Base-by-base conservation (phyloP, 176 grass and related monocot genomes). In the Paspalum vaginatum region DNA sequence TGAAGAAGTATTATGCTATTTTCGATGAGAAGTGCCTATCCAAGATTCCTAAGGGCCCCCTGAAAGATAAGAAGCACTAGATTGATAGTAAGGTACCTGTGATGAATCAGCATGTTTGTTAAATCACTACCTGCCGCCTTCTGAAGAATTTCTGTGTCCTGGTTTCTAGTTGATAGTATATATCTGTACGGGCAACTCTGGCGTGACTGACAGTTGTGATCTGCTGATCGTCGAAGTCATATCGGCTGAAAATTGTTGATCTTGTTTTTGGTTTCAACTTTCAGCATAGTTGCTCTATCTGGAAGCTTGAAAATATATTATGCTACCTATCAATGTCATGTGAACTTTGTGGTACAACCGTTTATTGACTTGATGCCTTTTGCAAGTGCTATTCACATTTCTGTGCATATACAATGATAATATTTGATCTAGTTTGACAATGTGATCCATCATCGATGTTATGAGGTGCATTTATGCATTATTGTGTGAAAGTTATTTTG, bases 21-120 rank as follows among this genome's bases (percentile, higher is more conserved):
- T 55, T 92, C 9, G 81, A 98, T 63, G 95, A 91, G 47, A 98
- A 98, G 66, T 98, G 84, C n/a, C 78, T 98, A 21, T 90, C 92
- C 16, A 98, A 94, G 84, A 92, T 98, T 85, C 95, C 95, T 0
- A 94, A 82, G 85, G 95, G 85, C 2, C 69, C 74, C 0, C 69
- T 72, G 8, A 97, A 92, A 83, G 88, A 83, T 68, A 98, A 98
- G 87, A 94, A 92, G 80, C 47, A 65, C 66, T 89, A 89, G 73
- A 85, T 77, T 71, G 65, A 43, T 65, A 50, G 18, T 54, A 77
- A 89, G 83, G 74, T 88, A 81, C 59, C 62, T 32, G 51, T 27
- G 11, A 25, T 44, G 42, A 71, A 47, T 60, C 45, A 63, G 59
- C 68, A 74, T 27, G 20, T 48, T 40, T 53, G 38, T 84, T 75